Conservation (phyloP, 2,329 filamentous ascomycete species). For the Dactylellina sp. region DNA sequence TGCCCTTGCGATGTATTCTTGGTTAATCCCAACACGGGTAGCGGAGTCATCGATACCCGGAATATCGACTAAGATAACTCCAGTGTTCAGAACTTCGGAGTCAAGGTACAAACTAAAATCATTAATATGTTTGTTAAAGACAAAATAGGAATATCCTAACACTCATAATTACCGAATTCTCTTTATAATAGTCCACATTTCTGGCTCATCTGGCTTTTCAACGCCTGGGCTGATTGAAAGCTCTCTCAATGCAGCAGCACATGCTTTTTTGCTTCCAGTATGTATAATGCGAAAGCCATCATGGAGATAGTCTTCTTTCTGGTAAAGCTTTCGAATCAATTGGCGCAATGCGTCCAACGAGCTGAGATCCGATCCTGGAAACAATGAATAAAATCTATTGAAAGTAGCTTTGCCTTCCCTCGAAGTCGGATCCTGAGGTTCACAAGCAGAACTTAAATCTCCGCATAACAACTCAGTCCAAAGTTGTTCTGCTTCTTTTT, state of each 20-base stretch:
- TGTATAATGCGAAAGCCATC: background rate
- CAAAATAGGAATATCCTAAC: too few relatives aligned
- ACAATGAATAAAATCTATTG: constrained; percentile 20
- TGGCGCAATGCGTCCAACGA: background rate
- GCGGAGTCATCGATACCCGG: constrained; percentile 28
- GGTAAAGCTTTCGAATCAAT: constrained; percentile 11
- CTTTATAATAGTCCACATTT: constrained; percentile 19
- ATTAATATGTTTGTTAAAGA: too few relatives aligned
- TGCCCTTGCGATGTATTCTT: constrained; percentile 23
- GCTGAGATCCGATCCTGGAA: constrained; percentile 1
- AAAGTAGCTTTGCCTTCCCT: constrained; percentile 17
- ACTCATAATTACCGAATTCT: too few relatives aligned
- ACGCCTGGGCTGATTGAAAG: constrained; percentile 1
- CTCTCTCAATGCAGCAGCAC: background rate
- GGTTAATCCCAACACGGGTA: background rate
- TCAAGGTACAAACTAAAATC: constrained; percentile 40
- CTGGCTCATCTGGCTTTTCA: background rate
- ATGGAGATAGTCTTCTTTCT: background rate
- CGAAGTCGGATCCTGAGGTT: constrained; percentile 4
- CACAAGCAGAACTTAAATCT: background rate
- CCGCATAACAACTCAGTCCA: constrained; percentile 13
- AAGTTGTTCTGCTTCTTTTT: constrained; percentile 21
- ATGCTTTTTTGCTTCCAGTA: background rate
- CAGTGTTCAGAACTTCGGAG: constrained; percentile 24
- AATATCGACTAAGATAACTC: constrained; percentile 41